Base-by-base conservation (phyloP, 148 eudicot species). In the Limonium bicolor region DNA sequence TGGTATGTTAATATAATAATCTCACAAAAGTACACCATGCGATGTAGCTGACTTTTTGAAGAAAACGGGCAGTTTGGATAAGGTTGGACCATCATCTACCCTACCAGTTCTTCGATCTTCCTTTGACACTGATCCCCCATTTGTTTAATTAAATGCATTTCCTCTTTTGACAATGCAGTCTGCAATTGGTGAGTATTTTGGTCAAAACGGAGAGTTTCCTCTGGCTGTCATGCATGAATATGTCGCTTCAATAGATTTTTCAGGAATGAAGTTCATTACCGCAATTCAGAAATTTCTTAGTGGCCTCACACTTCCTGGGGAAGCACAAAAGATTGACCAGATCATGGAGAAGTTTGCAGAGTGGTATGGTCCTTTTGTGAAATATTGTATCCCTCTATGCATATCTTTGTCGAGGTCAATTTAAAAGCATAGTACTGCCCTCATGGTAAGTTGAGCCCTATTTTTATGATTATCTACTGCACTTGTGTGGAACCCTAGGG, bases 291-390 rank as follows among this genome's bases (percentile, higher is more conserved):
- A 77, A 50, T 90, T 80, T 45, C 93, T 90, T 32, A 73, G 64
- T 64, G 97, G 95, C 21, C 84, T 90, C 58, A 77, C 95, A 62
- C 93, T 90, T 73, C 97, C 97, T 29, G 95, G 97, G 57, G 97
- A 90, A 77, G 97, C 97, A 58, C 97, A 90, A 55, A 90, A 90
- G 79, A 90, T 90, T 59, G 97, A 90, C 64, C 95, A 93, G 41
- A 81, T 90, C 30, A 90, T 90, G 97, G 97, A 90, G 47, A 90
- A 90, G 51, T 90, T 90, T 69, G 97, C 95, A 3, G 97, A 84
- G 52, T 93, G 97, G 97, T 90, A 68, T 48, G 86, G 66, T 27
- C 59, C 45, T 20, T 16, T 20, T 21, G 7, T n/a, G n/a, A n/a
- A n/a, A n/a, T n/a, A n/a, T n/a, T n/a, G n/a, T n/a, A n/a, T n/a